These are phyloP conservation scores for Aspergillus neotritici DNA, from an alignment of 2,329 filamentous ascomycete genomes.

Conservation along the genomic window DNA sequence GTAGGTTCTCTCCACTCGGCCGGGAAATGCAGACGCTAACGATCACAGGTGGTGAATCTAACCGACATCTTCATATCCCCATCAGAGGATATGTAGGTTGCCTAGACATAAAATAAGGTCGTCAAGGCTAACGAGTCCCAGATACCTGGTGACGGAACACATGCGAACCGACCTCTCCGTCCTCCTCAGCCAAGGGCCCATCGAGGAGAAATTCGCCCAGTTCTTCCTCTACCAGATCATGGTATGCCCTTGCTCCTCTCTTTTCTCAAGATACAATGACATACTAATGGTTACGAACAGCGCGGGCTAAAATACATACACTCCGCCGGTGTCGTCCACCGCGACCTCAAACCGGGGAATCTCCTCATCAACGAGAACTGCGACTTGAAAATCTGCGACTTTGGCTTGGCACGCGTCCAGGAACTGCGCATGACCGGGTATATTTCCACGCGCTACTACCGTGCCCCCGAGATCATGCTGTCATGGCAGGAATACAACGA, in stretches of 20 bases:
- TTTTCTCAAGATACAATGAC: too few relatives aligned
- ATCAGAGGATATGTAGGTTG: slow-evolving; percentile 82
- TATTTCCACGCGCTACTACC: slow-evolving; percentile 96
- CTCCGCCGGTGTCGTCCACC: slow-evolving; percentile 94
- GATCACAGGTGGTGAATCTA: slow-evolving; percentile 81
- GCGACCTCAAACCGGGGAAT: slow-evolving; percentile 96
- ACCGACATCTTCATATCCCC: slow-evolving; percentile 99
- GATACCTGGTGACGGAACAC: slow-evolving; percentile 96
- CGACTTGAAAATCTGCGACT: slow-evolving; percentile 98
- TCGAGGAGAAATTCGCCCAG: slow-evolving; percentile 99
- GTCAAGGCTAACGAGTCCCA: slow-evolving; percentile 33
- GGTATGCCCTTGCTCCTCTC: slow-evolving; percentile 47
- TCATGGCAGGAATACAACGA: slow-evolving; percentile 99
- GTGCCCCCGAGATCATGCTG: slow-evolving; percentile 98
- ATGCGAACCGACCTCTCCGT: slow-evolving; percentile 94
- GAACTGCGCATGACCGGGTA: slow-evolving; percentile 99
- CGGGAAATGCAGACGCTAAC: neutral
- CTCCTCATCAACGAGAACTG: slow-evolving; percentile 99
- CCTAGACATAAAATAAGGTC: slow-evolving; percentile 26
- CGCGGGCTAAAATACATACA: slow-evolving; percentile 98
- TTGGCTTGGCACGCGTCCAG: slow-evolving; percentile 92
- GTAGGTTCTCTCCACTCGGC: slow-evolving; percentile 45
- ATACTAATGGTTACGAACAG: slow-evolving; percentile 42
- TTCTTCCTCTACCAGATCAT: slow-evolving; percentile 99
- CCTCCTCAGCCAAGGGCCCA: slow-evolving; percentile 83